Base-by-base conservation (phyloP, 2,329 filamentous ascomycete genomes). In the Fusarium cicatricum region DNA sequence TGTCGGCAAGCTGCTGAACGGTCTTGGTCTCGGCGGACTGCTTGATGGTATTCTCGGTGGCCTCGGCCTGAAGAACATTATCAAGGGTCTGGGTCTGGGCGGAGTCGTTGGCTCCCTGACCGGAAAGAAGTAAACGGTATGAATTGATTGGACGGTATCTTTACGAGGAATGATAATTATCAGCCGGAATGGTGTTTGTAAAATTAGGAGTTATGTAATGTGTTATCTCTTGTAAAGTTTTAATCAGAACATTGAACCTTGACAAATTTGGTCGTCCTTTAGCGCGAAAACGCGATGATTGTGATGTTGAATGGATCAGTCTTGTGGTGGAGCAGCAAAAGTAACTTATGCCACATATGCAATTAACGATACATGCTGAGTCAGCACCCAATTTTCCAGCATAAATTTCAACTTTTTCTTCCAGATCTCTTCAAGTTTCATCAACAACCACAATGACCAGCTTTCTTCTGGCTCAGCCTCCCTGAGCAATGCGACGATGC, bases 11-110 rank as follows among this genome's bases (percentile, higher is more conserved):
- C 78, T 96, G 69, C 83, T 95, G 54, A 88, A 89, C 66, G 91
- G 90, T 5, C 85, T 97, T 23, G 92, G 92, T 52, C 84, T 97
- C 1, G 92, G 92, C 55, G 89, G 90, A 14, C 74, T 97, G 1
- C 85, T 97, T 65, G 90, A 94, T 61, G 87, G 88, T 42, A 79
- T 96, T 4, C 83, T 97, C 2, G 90, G 90, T 51, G 89, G 89
- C 2, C 77, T 95, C 16, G 91, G 91, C 12, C 81, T 96, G 55
- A 86, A 88, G 74, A 90, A 90, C 72, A 78, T 95, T 16, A 83
- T 96, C 14, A 85, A 86, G 8, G 84, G 89, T 2, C 82, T 97
- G 23, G 92, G 92, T 58, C 76, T 92, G 0, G 82, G 82, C 4
- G 68, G 72, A 1, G 60, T 82, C 19, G 74, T 79, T 5, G 74